These are phyloP conservation scores for Penicillium angulare DNA, from an alignment of 495 filamentous ascomycete species.

Conservation along the genomic window DNA sequence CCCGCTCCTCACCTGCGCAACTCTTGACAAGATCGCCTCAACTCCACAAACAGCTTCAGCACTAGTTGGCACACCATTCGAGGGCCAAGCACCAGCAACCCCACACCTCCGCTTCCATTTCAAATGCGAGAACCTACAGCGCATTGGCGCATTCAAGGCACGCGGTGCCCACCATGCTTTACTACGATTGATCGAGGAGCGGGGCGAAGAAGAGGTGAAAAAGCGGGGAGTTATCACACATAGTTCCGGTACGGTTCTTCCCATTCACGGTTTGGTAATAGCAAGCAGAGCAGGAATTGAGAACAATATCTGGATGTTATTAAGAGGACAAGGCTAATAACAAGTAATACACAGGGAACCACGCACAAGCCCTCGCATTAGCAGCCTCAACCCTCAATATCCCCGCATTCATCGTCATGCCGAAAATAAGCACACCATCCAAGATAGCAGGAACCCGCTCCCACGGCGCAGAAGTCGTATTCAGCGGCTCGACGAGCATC, in stretches of 20 bases:
- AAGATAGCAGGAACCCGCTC: conserved; percentile 81
- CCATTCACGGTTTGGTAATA: too few species aligned
- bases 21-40: conserved; percentile 72
- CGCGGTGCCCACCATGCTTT: conserved; percentile 90
- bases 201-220: conserved; percentile 53
- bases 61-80: conserved; percentile 56
- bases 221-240: conserved; percentile 84
- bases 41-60: conserved; percentile 57
- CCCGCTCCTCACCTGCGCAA: conserved; percentile 73
- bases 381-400: conserved; percentile 66
- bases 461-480: conserved; percentile 76
- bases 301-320: too few species aligned
- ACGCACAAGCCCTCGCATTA: conserved; percentile 90
- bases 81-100: conserved; percentile 54
- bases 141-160: conserved; percentile 90
- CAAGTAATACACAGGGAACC: conserved; percentile 65
- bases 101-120: conserved; percentile 80
- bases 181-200: conserved; percentile 62
- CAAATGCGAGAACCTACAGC: conserved; percentile 95
- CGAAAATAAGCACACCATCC: conserved; percentile 70
- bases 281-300: not conserved
- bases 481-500: conserved; percentile 73
- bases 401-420: conserved; percentile 88
- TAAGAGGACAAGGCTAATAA: too few species aligned
- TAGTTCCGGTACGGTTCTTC: conserved; percentile 78